Base-by-base conservation (phyloP, 352 stramenopile species). In the Globisporangium irregulare region DNA sequence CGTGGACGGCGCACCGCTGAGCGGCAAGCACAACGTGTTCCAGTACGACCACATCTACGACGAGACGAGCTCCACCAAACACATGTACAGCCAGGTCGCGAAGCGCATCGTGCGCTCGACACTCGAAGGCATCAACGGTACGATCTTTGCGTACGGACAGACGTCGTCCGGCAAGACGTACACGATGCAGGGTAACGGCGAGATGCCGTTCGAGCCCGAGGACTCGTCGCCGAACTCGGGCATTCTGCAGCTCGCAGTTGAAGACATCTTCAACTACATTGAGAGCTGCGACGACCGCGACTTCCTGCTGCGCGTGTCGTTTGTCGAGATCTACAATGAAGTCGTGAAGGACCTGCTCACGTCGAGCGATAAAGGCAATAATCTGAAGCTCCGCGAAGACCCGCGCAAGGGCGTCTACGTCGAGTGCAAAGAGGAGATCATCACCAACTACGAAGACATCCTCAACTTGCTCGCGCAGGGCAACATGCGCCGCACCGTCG, bases 301-400 rank as follows among this genome's bases (percentile, higher is more conserved):
- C 61, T 99, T 99, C 75, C 75, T 99, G 14, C 75, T 99, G 36
- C 87, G 97, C 41, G 96, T 98, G 18, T 98, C 94, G n/a, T 99
- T 99, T 72, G 83, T 99, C 41, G 98, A 99, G 80, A 99, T 99
- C 70, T 99, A 99, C 82, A 99, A 99, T 72, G 98, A 99, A 81
- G 93, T 98, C 56, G 94, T 99, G 12, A 79, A 90, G 8, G 98
- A 99, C 76, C 80, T 99, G 56, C 84, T 99, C 8, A 85, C 77
- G n/a, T 57, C 73, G 0, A 76, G 50, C 70, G 81, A 82, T 20
- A 76, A 80, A 59, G 73, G 64, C n/a, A 61, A 55, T 10, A 88
- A 73, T 29, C 74, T 97, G 62, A 90, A 96, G 68, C 82, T 98
- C 46, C 85, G 91, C 15, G 97, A 99, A 66, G 97, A 99, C 79